Percentiles rank a stretch among this genome's conserved stretches.
These are phyloP conservation scores for Boletus rubroflammeus DNA, from an alignment of 768 basidiomycete genomes.

Conservation along the genomic window DNA sequence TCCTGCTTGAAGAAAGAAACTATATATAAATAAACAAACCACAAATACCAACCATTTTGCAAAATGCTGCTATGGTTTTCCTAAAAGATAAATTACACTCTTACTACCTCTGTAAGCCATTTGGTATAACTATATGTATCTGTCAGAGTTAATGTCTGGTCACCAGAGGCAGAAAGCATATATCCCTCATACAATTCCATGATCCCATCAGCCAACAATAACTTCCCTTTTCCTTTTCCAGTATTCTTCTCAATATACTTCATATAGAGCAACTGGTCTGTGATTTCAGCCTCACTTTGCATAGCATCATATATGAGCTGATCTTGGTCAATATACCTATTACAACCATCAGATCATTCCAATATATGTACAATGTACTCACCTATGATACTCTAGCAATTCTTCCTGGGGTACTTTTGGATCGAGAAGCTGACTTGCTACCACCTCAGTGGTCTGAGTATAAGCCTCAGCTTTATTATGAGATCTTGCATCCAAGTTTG, in stretches of 20 bases:
- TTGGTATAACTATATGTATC: conserved; percentile 18
- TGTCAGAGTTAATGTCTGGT: background rate
- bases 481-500: conserved; percentile 24
- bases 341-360: background rate
- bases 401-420: conserved; percentile 64
- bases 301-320: conserved; percentile 61
- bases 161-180: conserved; percentile 12
- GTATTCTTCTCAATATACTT: conserved; percentile 44
- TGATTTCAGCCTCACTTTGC: conserved; percentile 48
- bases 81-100: too few species aligned
- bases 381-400: conserved; percentile 72
- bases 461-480: conserved; percentile 29
- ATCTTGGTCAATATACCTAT: conserved; percentile 72
- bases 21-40: too few species aligned
- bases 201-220: conserved; percentile 6
- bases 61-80: too few species aligned
- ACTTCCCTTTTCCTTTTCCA: conserved; percentile 18
- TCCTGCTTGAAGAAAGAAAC: too few species aligned
- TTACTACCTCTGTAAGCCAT: conserved; percentile 17
- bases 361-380: conserved; percentile 12
- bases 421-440: conserved; percentile 57
- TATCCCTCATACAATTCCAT: conserved; percentile 21
- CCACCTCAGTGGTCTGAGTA: conserved; percentile 48
- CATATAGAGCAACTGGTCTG: conserved; percentile 56
- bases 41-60: too few species aligned